Evolutionary conservation across 768 basidiomycete genomes (phyloP), one percentile per base, ranked within the genome.

Genomic region (Epithele typhae): DNA sequence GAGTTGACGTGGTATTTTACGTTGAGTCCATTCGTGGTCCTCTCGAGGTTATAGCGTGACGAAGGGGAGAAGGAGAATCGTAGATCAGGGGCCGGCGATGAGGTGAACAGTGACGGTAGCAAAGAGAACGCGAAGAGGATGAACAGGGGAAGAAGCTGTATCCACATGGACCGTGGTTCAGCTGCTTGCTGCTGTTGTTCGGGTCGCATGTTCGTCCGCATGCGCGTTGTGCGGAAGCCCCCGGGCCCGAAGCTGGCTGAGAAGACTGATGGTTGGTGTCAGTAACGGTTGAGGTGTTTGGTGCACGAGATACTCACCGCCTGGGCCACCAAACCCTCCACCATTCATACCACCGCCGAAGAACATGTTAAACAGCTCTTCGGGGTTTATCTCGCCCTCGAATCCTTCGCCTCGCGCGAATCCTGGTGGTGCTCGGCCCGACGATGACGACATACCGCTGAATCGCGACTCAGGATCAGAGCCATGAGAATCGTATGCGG

Each of bases 361-460:
- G 79, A 98, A 96, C 88, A 95, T 93, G 62, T 97, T 95, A 72
- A 98, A 98, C 46, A 98, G 63, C 48, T 97, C 95, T 67, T 97
- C 95, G 5, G 95, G 93, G 46, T 87, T 93, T 56, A 98, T 72
- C 67, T 97, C 94, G 45, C 81, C 81, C 11, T 89, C 87, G 58
- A 85, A 89, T 1, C 15, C 35, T 19, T 36, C 15, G 8, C 75
- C 69, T 15, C 71, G 71, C 8, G 27, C 27, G 27, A 30, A 30
- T 30, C 27, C 27, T 30, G 27, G 27, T 30, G 76, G 61, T 33
- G 70, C 64, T n/a, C n/a, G n/a, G 4, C 70, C 62, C 10, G 51
- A 45, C 8, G 64, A 78, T 27, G 35, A 36, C 9, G 82, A 67
- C 78, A 81, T 81, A 40, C 90, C 88, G 44, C 77, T 69, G 46